Percentiles rank a stretch among this genome's conserved stretches.
phyloP scores from a whole-genome alignment of 2,329 filamentous ascomycete genomes.

The Fusarium luffae region DNA sequence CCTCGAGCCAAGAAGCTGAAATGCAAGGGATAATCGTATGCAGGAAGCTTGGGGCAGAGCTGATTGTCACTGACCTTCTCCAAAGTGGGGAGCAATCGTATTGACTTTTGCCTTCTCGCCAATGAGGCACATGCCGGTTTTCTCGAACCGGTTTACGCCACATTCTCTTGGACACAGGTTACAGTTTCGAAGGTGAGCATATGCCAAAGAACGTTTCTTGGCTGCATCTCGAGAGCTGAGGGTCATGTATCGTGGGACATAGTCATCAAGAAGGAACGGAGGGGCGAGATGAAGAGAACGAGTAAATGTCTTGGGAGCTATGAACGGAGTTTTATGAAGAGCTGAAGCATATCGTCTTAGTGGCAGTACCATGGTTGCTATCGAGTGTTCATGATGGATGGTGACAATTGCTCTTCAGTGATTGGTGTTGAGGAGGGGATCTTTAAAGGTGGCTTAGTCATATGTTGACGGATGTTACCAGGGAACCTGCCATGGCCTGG shows the following conservation, averaged over 20 bases:
- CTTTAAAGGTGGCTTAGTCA: constrained; percentile 22
- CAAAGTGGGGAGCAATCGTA: constrained; percentile 87
- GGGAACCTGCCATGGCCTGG: not conserved
- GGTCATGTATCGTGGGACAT: constrained; percentile 77
- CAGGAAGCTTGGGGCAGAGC: constrained; percentile 3
- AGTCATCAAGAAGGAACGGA: constrained; percentile 78
- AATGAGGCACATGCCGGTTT: constrained; percentile 81
- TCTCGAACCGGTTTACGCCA: constrained; percentile 83
- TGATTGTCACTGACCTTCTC: constrained; percentile 66
- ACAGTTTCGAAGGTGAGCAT: constrained; percentile 80
- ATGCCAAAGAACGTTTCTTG: constrained; percentile 78
- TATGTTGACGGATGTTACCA: not conserved
- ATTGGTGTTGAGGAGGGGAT: constrained; percentile 38
- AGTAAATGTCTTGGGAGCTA: constrained; percentile 3
- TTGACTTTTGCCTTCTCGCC: constrained; percentile 82
- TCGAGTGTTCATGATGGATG: constrained; percentile 18
- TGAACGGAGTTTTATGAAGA: not conserved
- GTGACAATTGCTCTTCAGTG: constrained; percentile 39
- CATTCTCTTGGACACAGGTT: constrained; percentile 84
- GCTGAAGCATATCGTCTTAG: constrained; percentile 10
- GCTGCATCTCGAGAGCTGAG: constrained; percentile 75
- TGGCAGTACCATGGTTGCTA: constrained; percentile 30
- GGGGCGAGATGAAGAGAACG: constrained; percentile 64
- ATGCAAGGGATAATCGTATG: constrained; percentile 23
- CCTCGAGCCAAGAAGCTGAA: not conserved